Conservation (phyloP, 495 filamentous ascomycete genomes). For the Neurospora sp. region DNA sequence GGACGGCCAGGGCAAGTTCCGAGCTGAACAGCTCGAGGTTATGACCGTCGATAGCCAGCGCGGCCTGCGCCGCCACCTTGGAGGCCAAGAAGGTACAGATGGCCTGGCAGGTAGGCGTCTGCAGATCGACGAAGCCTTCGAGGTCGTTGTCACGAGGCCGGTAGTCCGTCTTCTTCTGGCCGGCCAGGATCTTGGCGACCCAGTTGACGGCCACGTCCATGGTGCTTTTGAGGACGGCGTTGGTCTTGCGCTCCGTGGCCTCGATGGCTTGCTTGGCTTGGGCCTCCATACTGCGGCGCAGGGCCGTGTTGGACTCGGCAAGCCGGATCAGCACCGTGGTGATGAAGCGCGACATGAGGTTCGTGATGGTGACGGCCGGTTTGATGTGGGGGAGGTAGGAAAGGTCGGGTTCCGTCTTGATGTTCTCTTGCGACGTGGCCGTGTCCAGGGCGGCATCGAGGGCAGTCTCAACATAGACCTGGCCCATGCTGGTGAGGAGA, state of each 20-base stretch:
- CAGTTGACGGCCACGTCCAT: conserved; percentile 76
- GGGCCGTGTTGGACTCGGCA: conserved; percentile 76
- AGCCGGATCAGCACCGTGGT: conserved; percentile 85
- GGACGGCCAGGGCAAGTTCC: conserved; percentile 77
- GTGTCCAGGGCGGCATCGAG: conserved; percentile 76
- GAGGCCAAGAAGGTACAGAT: conserved; percentile 63
- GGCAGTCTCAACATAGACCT: conserved; percentile 88
- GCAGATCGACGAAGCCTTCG: conserved; percentile 63
- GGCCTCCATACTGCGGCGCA: conserved; percentile 84
- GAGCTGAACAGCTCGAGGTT: conserved; percentile 69
- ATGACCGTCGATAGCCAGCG: conserved; percentile 60
- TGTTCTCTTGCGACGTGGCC: conserved; percentile 62
- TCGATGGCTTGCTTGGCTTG: conserved; percentile 61
- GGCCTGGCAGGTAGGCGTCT: conserved; percentile 74
- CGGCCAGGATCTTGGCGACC: conserved; percentile 60
- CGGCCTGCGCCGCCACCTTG: conserved; percentile 48
- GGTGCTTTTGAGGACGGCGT: conserved; percentile 73
- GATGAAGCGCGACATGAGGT: conserved; percentile 85
- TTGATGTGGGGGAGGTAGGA: conserved; percentile 68
- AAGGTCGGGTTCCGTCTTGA: conserved; percentile 80
- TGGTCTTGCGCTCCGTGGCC: conserved; percentile 81
- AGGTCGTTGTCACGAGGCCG: conserved; percentile 77
- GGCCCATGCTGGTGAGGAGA: conserved; percentile 79
- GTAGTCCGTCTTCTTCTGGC: conserved; percentile 89
- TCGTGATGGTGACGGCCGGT: conserved; percentile 77